Evolutionary conservation across 148 eudicot genomes (phyloP), one percentile per base, ranked within the genome.

Genomic region (Dianthus caryophyllus): DNA sequence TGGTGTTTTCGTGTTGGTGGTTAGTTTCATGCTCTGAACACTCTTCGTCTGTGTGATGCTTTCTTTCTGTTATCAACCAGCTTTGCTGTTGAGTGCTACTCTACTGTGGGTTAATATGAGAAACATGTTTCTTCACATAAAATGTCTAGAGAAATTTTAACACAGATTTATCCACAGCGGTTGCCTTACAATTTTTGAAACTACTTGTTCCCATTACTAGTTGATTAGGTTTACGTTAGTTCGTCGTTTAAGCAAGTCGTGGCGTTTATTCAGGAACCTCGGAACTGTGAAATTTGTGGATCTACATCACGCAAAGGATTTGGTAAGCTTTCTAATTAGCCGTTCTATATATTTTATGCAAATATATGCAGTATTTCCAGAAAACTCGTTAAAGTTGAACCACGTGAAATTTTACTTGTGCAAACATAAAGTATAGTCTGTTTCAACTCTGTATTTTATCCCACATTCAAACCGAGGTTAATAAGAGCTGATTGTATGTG

Each of bases 201-300:
- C 5, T 4, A 2, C 10, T 41, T 26, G 30, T 25, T 15, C 16
- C 16, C 57, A 21, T 24, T 1, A 24, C 12, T 22, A 1, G 26
- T 2, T 52, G 10, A 52, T 52, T 11, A 21, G 30, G 57, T 22
- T 29, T 52, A 29, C 14, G 5, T 1, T 24, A 52, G 13, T 52
- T 10, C 26, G 20, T 52, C n/a, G 9, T 25, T 38, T 33, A 1
- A 3, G 3, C 15, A 18, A 2, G 10, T 70, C 30, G 29, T 64
- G 43, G 3, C 31, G 15, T 12, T 65, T 39, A 50, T 29, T 65
- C 79, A 75, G 77, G 76, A 74, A 65, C 0, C 33, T 53, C 72
- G 82, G 88, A 72, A 41, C 39, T 84, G 88, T 68, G 76, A 69
- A 18, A 61, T 77, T 18, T 84, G 88, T 69, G 69, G 79, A 74